Base-by-base conservation (phyloP, 192 early-diverging fungal species). In the Coemansia reversa region DNA sequence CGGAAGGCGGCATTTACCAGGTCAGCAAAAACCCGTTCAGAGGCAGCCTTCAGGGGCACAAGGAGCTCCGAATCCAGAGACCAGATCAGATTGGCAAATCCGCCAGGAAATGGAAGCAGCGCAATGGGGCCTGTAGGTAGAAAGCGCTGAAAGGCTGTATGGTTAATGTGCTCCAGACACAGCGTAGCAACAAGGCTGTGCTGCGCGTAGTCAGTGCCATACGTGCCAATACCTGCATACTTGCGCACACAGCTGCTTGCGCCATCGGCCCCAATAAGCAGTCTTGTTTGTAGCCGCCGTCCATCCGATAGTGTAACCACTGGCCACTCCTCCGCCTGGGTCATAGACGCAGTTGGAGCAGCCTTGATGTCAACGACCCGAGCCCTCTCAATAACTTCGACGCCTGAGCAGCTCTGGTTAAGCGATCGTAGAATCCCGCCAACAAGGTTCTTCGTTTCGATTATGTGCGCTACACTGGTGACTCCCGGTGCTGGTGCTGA, bases 51-150 rank as follows among this genome's bases (percentile, higher is more conserved):
- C 3, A 97, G 67, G 19, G 84, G 75, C 49, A 83, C 75, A 5
- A 92, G 87, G 30, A 90, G 74, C 3, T 82, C 75, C 1, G 88
- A 79, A 9, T 84, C 81, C 19, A 90, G 84, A 7, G 96, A 94
- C 96, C 96, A 98, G 3, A 98, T 93, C 61, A 98, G 79, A 27
- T 94, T 93, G 54, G 89, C 77, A 32, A 70, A 76, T 7, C 69
- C 63, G 58, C 65, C 69, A 1, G 70, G 78, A 25, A 82, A 72
- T 20, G 97, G 97, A 39, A 98, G 82, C 72, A 96, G 81, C 5
- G 95, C 94, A 49, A 98, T 86, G 0, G 97, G 94, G 2, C 97
- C 97, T 0, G 91, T 89, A 5, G 95, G 95, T 33, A 98, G 82
- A 67, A 97, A 98, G 55, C 95, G 83, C 82, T 98, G 94, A 87